Evolutionary conservation across 2,329 filamentous ascomycete genomes (phyloP), one percentile per base, ranked within the genome.

Genomic region (Fusarium ambrosium): DNA sequence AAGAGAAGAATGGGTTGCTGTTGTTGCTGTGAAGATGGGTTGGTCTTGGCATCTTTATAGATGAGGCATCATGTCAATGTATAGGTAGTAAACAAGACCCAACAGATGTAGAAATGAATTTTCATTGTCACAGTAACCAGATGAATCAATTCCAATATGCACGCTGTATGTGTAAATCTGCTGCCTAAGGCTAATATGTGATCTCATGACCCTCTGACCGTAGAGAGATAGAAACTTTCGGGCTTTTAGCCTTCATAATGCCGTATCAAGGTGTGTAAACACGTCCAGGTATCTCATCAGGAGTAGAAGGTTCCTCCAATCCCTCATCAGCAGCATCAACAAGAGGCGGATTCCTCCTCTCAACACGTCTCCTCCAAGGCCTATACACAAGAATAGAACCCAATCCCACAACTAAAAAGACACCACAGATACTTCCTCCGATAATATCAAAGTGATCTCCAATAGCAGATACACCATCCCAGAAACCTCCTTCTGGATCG

Each of bases 381-480:
- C 89, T 89, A 80, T 98, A 98, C 1, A 93, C 80, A 0, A 96
- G 16, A 0, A 97, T 89, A 9, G 94, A 95, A 0, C 93, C 86
- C 2, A 90, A 82, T 0, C 95, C 96, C 56, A 95, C 92, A 0
- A 97, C 82, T 0, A 98, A 84, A 77, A 98, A 98, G 0, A 94
- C 87, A 0, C 92, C 95, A 74, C 95, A 98, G 37, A 99, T 98
- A 18, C 89, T 89, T 1, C 94, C 97, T 11, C 95, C 95, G 55
- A 98, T 92, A 70, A 96, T 89, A 82, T 97, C 94, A 77, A 95
- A 98, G 80, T 95, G 88, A 73, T 98, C 94, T 0, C 93, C 91
- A 1, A 93, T 91, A 1, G 87, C 89, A 60, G 91, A 89, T 0
- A 98, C 93, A 1, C 95, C 95, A 62, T 97, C 92, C 97, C 97